These are phyloP conservation scores for Cyclotella cryptica DNA, from an alignment of 108 stramenopile genomes.

Conservation along the genomic window DNA sequence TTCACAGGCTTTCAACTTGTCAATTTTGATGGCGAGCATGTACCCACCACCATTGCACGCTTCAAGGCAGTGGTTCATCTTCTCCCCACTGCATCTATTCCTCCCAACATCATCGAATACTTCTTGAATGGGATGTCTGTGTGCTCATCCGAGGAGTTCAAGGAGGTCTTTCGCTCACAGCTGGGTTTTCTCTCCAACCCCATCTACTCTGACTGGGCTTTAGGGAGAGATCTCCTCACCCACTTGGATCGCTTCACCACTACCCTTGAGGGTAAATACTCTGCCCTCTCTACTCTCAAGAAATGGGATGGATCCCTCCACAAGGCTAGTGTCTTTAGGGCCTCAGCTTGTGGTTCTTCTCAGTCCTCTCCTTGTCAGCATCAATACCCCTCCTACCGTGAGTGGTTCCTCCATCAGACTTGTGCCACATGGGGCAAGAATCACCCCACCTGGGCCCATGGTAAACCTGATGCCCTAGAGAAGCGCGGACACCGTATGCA, in stretches of 20 bases:
- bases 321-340: not conserved
- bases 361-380: not conserved
- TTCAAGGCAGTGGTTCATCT: not conserved
- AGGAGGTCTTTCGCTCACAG: not conserved
- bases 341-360: not conserved
- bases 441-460: constrained; percentile 3
- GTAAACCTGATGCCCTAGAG: not conserved
- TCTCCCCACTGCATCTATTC: not conserved
- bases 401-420: not conserved
- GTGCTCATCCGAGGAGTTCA: not conserved
- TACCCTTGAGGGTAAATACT: not conserved
- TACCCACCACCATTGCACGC: not conserved
- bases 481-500: not conserved
- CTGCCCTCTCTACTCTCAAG: not conserved
- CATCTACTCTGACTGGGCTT: not conserved
- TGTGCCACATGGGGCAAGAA: not conserved
- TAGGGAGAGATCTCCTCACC: not conserved
- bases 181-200: not conserved
- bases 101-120: not conserved
- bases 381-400: not conserved
- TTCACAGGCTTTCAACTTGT: not conserved
- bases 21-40: not conserved
- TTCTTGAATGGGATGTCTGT: not conserved
- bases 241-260: not conserved
- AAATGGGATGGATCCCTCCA: not conserved